Evolutionary conservation across 805 yeast genomes (phyloP).

Genomic region (Metschnikowia cubensis): DNA sequence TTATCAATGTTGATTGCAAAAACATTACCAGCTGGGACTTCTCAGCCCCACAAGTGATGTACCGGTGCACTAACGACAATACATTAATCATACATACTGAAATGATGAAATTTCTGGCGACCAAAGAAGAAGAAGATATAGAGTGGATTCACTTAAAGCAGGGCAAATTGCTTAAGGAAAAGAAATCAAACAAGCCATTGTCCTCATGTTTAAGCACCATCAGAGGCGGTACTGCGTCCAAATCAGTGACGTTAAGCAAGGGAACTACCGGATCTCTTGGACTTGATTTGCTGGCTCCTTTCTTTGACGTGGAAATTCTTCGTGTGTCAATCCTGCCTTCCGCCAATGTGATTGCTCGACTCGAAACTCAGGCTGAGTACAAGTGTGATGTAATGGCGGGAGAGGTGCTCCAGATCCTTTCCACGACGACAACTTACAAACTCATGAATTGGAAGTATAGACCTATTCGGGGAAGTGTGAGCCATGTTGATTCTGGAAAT

Average conservation of each 20-base stretch:
- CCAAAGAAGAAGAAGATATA: neutral
- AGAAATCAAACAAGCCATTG: conserved; percentile 1
- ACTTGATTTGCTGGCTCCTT: neutral
- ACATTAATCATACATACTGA: conserved; percentile 5
- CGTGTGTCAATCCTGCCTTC: conserved; percentile 2
- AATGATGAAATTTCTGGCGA: neutral
- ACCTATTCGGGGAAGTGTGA: neutral
- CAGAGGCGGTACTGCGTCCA: conserved; percentile 8
- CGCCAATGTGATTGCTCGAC: neutral
- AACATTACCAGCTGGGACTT: neutral
- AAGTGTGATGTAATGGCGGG: conserved; percentile 9
- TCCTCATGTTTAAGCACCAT: conserved; percentile 7
- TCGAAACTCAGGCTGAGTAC: conserved; percentile 11
- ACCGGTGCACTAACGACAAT: conserved; percentile 2
- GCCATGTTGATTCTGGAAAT: neutral
- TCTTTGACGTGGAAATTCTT: conserved; percentile 2
- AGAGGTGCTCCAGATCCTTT: conserved; percentile 9
- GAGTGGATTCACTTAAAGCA: conserved; percentile 12
- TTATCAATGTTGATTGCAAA: neutral
- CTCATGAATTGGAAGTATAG: conserved; percentile 9
- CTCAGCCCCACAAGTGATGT: neutral
- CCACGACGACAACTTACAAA: conserved; percentile 1
- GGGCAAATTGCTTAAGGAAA: conserved; percentile 2
- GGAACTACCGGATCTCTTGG: neutral
- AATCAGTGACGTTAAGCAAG: conserved; percentile 4